Evolutionary conservation across 371 early-diverging fungal genomes (phyloP).

Genomic region (Parasitella parasitica): DNA sequence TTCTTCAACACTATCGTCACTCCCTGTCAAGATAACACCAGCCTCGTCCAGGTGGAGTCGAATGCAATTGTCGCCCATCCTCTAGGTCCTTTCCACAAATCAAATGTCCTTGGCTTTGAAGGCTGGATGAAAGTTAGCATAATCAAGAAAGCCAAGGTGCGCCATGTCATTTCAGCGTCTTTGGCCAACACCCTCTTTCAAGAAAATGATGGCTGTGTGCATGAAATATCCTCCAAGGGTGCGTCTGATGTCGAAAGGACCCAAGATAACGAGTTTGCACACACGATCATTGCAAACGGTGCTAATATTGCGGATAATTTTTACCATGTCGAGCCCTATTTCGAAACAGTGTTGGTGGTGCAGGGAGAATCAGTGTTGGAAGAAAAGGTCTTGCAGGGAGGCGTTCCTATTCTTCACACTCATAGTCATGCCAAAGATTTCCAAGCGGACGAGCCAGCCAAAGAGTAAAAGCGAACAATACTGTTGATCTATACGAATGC

Average conservation of each 20-base stretch:
- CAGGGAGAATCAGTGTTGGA: no score
- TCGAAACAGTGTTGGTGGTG: background rate
- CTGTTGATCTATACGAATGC: no score
- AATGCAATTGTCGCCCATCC: conserved; percentile 33
- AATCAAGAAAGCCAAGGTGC: background rate
- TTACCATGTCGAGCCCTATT: background rate
- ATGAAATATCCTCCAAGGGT: background rate
- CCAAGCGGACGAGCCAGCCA: no score
- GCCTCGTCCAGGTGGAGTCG: conserved; percentile 11
- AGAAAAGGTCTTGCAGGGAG: no score
- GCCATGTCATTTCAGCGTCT: background rate
- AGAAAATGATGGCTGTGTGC: background rate
- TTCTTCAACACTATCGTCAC: conserved; percentile 19
- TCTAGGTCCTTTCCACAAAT: conserved; percentile 26
- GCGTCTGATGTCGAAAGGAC: background rate
- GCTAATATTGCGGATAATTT: background rate
- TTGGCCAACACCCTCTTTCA: background rate
- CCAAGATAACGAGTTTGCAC: background rate
- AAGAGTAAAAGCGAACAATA: no score
- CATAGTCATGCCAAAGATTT: background rate
- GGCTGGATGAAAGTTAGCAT: conserved; percentile 29
- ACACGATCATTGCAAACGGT: background rate
- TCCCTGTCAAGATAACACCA: background rate
- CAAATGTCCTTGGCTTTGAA: background rate
- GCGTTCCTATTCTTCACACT: background rate